Conservation (phyloP, 495 filamentous ascomycete species). For the Xanthoparmelia taractica region DNA sequence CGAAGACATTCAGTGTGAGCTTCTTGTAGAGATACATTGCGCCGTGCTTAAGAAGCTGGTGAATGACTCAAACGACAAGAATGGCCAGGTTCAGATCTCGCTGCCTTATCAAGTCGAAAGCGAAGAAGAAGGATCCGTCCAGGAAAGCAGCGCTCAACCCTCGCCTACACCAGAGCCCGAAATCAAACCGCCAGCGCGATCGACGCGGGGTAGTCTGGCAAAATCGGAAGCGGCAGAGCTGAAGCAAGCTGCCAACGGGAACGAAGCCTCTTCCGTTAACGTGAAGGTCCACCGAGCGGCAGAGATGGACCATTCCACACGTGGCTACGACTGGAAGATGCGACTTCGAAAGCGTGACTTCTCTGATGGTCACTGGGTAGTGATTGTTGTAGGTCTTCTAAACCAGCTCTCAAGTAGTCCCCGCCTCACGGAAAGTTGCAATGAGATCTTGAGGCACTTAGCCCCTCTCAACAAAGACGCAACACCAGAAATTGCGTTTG, state of each 20-base stretch:
- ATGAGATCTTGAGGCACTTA: constrained; percentile 68
- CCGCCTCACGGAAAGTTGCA: constrained; percentile 61
- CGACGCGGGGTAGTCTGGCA: constrained; percentile 75
- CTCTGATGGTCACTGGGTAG: constrained; percentile 81
- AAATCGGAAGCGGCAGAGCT: constrained; percentile 66
- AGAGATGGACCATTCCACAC: constrained; percentile 54
- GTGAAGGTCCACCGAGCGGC: constrained; percentile 61
- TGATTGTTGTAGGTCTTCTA: constrained; percentile 79
- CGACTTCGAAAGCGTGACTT: constrained; percentile 77
- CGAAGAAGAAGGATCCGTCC: constrained; percentile 43
- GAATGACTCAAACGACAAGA: constrained; percentile 56
- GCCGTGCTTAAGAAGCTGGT: constrained; percentile 83
- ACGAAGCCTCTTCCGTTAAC: constrained; percentile 30
- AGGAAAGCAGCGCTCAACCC: constrained; percentile 44
- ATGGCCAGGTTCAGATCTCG: constrained; percentile 68
- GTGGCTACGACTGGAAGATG: constrained; percentile 71
- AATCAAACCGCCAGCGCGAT: constrained; percentile 55
- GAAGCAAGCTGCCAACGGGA: constrained; percentile 38
- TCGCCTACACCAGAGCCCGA: constrained; percentile 56
- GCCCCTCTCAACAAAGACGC: constrained; percentile 69
- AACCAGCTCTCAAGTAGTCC: constrained; percentile 73
- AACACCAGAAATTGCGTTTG: constrained; percentile 59
- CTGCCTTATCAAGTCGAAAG: constrained; percentile 68
- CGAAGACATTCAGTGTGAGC: constrained; percentile 70
- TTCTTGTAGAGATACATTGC: constrained; percentile 88